Conservation (phyloP, 139 green algal species). For the Chlamydomonas sphaeroides region DNA sequence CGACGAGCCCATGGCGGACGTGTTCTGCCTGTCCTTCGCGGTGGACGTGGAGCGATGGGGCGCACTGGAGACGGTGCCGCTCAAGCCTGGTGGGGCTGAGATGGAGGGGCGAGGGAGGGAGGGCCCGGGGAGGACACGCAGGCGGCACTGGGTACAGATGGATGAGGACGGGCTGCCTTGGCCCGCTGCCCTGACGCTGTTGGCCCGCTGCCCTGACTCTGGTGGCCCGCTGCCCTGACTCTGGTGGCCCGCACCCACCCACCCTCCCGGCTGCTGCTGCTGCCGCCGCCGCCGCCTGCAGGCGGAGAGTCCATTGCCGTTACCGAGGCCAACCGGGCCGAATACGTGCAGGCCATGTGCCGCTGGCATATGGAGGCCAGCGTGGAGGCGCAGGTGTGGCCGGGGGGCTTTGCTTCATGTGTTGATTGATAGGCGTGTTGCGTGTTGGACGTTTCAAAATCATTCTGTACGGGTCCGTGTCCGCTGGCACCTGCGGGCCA, state of each 20-base stretch:
- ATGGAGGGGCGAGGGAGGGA: neutral
- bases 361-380: constrained; percentile 77
- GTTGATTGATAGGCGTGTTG: no score
- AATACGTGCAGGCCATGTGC: constrained; percentile 84
- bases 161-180: no score
- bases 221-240: no score
- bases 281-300: constrained; percentile 32
- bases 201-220: no score
- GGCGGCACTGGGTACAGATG: no score
- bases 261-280: neutral
- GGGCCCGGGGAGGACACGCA: constrained; percentile 17
- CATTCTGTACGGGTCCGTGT: no score
- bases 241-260: no score
- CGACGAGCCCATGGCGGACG: constrained; percentile 72
- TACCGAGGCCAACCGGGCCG: constrained; percentile 86
- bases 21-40: constrained; percentile 87
- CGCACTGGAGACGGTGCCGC: constrained; percentile 58
- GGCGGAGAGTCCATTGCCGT: constrained; percentile 79
- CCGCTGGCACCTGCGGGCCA: no score
- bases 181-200: no score
- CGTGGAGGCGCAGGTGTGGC: constrained; percentile 46
- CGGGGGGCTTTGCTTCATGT: no score
- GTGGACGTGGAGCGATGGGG: constrained; percentile 81
- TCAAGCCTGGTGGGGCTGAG: constrained; percentile 54
- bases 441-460: no score